phyloP scores from a whole-genome alignment of 441 rosid genomes.

The Macaranga tanarius region DNA sequence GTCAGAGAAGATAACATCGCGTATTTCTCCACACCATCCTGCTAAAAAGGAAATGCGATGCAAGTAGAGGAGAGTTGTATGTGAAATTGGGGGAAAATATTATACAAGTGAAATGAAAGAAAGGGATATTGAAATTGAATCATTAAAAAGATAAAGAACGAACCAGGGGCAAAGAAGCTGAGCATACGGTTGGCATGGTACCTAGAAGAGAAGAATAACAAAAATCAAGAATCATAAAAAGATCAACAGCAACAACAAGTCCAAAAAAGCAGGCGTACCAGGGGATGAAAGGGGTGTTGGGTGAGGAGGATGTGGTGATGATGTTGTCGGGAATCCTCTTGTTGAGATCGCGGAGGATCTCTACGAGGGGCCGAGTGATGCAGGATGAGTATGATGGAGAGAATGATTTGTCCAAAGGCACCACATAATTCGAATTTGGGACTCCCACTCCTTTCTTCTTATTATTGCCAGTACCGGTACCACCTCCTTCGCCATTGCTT shows the following conservation, averaged over 20 bases:
- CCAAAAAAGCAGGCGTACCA: slow-evolving; percentile 39
- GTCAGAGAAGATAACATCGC: slow-evolving; percentile 88
- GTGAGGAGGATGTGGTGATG: slow-evolving; percentile 36
- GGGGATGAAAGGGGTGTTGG: slow-evolving; percentile 53
- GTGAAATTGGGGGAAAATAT: no score
- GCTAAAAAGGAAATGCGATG: slow-evolving; percentile 9
- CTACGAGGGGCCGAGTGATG: slow-evolving; percentile 82
- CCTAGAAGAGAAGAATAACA: slow-evolving; percentile 40
- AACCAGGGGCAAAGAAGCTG: slow-evolving; percentile 97
- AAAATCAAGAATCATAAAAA: not conserved
- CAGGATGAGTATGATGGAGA: slow-evolving; percentile 60
- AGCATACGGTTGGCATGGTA: slow-evolving; percentile 96
- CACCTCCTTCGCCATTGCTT: slow-evolving; percentile 1
- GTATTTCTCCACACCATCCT: slow-evolving; percentile 99
- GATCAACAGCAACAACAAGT: not conserved
- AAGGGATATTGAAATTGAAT: no score
- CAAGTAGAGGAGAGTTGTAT: no score
- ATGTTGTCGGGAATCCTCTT: slow-evolving; percentile 89
- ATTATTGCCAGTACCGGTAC: slow-evolving; percentile 25
- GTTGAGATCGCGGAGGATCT: slow-evolving; percentile 95
- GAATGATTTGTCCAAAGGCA: slow-evolving; percentile 72
- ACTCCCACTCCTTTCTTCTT: slow-evolving; percentile 51
- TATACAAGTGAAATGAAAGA: no score
- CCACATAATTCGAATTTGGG: slow-evolving; percentile 85
- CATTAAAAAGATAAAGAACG: slow-evolving; percentile 27